Evolutionary conservation across 768 basidiomycete species (phyloP), one percentile per base, ranked within the genome.

Genomic region (Tephrocybe sp.): DNA sequence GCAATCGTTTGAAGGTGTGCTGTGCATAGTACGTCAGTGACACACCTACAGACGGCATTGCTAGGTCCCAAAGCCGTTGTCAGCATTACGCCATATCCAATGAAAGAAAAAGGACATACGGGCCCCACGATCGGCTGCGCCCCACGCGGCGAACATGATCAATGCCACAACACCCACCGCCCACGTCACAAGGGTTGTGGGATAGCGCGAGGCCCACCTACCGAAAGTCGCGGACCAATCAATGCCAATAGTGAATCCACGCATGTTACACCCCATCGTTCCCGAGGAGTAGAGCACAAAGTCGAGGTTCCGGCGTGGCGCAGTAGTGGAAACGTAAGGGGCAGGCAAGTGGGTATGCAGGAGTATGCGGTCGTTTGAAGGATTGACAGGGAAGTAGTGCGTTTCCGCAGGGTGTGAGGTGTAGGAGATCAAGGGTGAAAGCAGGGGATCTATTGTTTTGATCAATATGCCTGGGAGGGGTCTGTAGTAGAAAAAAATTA

Each of bases 151-250:
- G 55, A 79, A 84, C 18, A 88, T 47, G 0, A 85, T 59, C 13
- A 89, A 56, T 4, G 78, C 72, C 1, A 83, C 79, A n/a, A 91
- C 66, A 4, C 88, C 92, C 2, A 87, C 69, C 2, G 83, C 75
- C 87, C 94, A 97, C 22, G 79, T 78, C 3, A 85, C 71, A 0
- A 89, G 58, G 2, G 84, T 83, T 26, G 82, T 85, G 39, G 86
- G 78, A 68, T 92, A 98, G 19, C 96, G 76, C 15, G 83, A 70
- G 1, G 84, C 82, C 64, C 82, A 77, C 30, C 87, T 76, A 2
- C 89, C 90, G 5, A 91, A 50, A 1, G 86, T 90, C 9, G 79
- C 73, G 64, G 74, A 71, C 82, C 84, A 83, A 61, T 94, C 89
- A 6, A 96, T 61, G 12, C 68, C 66, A n/a, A 96, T 61, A 2